Conservation (phyloP, 1,284 basidiomycete genomes). For the Melampsora medusae region DNA sequence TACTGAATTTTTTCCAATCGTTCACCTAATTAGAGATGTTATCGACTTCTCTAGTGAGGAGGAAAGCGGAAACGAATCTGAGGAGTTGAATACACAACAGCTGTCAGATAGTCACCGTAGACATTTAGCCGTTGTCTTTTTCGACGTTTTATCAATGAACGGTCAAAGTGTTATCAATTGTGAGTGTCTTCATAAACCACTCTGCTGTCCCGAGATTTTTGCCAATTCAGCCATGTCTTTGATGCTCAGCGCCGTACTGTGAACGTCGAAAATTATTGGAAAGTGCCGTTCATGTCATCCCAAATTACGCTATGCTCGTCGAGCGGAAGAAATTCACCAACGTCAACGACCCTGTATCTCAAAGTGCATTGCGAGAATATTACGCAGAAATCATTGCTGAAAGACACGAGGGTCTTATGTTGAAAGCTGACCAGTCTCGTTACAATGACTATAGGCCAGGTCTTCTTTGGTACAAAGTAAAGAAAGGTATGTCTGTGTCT, state of each 20-base stretch:
- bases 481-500: conserved; percentile 48
- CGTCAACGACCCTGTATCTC: not conserved
- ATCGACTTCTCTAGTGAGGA: not conserved
- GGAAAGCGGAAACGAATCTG: conserved; percentile 51
- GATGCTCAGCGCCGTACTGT: conserved; percentile 59
- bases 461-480: conserved; percentile 73
- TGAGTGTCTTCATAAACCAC: conserved; percentile 30
- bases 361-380: conserved; percentile 38
- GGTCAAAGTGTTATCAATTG: conserved; percentile 61
- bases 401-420: conserved; percentile 63
- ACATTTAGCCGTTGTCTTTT: conserved; percentile 76
- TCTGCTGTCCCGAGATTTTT: not conserved
- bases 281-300: conserved; percentile 59
- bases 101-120: conserved; percentile 56
- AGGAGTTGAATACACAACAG: conserved; percentile 58
- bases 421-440: conserved; percentile 68
- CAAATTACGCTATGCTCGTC: conserved; percentile 59
- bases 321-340: conserved; percentile 29
- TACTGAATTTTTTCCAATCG: not conserved
- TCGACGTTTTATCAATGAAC: conserved; percentile 72
- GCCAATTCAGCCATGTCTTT: not conserved
- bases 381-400: conserved; percentile 47
- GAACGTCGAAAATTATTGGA: conserved; percentile 66
- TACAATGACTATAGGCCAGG: conserved; percentile 64
- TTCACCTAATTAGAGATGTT: not conserved